These are phyloP conservation scores for Backusella macrospora DNA, from an alignment of 192 early-diverging fungal genomes.

Conservation along the genomic window DNA sequence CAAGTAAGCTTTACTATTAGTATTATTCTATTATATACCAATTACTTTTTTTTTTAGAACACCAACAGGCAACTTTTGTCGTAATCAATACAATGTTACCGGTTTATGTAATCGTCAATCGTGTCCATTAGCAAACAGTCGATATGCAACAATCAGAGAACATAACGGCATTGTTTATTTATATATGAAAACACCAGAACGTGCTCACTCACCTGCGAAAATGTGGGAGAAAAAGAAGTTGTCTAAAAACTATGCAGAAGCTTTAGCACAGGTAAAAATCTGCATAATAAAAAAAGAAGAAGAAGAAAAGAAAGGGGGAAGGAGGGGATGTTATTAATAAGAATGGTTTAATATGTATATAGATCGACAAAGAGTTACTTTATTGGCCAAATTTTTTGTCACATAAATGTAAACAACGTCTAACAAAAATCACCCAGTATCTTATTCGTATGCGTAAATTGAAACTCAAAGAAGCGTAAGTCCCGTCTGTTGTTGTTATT, in stretches of 20 bases:
- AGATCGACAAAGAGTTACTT: slow-evolving; percentile 88
- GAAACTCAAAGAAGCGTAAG: slow-evolving; percentile 73
- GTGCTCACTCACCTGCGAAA: slow-evolving; percentile 91
- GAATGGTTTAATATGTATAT: background rate
- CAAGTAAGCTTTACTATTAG: slow-evolving; percentile 60
- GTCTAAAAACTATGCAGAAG: slow-evolving; percentile 88
- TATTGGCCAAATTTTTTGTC: slow-evolving; percentile 92
- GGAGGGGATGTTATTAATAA: too few species aligned
- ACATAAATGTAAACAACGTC: slow-evolving; percentile 95
- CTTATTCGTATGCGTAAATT: slow-evolving; percentile 93
- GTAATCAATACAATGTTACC: slow-evolving; percentile 95
- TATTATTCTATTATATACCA: background rate
- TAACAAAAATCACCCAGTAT: slow-evolving; percentile 96
- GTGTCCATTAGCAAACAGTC: slow-evolving; percentile 93
- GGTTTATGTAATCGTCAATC: slow-evolving; percentile 94
- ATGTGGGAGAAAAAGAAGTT: slow-evolving; percentile 92
- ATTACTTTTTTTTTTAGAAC: slow-evolving; percentile 56
- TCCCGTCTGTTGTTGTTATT: slow-evolving; percentile 3
- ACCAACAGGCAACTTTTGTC: slow-evolving; percentile 86
- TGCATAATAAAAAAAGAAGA: background rate
- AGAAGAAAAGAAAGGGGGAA: background rate
- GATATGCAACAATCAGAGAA: slow-evolving; percentile 95
- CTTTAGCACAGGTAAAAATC: slow-evolving; percentile 66
- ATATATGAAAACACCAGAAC: slow-evolving; percentile 94
- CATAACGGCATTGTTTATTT: slow-evolving; percentile 81